Percentiles rank a stretch among this genome's conserved stretches.
Conservation (phyloP, 1,284 basidiomycete genomes). For the Malassezia globosa region DNA sequence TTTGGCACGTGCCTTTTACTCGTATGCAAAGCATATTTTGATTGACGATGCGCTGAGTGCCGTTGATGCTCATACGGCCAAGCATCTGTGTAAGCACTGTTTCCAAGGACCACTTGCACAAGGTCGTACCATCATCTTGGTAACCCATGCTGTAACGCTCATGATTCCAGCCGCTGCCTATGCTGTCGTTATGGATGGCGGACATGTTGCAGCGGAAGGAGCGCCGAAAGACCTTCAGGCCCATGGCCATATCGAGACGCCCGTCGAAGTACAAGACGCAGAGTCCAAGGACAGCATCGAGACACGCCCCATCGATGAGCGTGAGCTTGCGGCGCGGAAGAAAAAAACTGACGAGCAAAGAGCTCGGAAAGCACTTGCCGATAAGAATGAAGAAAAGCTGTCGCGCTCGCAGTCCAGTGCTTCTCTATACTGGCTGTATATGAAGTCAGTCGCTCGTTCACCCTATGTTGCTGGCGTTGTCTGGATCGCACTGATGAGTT, state of each 20-base stretch:
- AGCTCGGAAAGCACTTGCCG: constrained; percentile 16
- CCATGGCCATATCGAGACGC: neutral
- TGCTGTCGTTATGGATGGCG: constrained; percentile 58
- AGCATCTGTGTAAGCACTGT: constrained; percentile 60
- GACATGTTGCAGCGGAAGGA: constrained; percentile 61
- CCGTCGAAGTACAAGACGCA: neutral
- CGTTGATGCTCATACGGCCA: constrained; percentile 77
- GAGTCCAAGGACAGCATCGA: constrained; percentile 1
- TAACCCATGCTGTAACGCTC: constrained; percentile 73
- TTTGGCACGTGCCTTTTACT: constrained; percentile 78
- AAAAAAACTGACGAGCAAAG: constrained; percentile 22
- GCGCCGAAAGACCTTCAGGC: constrained; percentile 52
- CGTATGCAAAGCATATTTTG: constrained; percentile 68
- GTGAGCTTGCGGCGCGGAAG: constrained; percentile 27
- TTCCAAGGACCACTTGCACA: constrained; percentile 58
- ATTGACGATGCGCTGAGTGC: constrained; percentile 84
- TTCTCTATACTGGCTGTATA: constrained; percentile 38
- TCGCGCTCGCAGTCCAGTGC: constrained; percentile 29
- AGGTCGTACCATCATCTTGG: constrained; percentile 64
- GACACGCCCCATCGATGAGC: constrained; percentile 12
- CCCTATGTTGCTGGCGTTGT: constrained; percentile 20
- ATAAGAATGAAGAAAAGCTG: constrained; percentile 42
- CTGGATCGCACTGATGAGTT: constrained; percentile 28
- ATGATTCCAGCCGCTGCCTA: constrained; percentile 61
- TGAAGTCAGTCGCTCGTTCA: constrained; percentile 25